Evolutionary conservation across 106 monocot genomes (phyloP).

Genomic region (Gastrodia elata): DNA sequence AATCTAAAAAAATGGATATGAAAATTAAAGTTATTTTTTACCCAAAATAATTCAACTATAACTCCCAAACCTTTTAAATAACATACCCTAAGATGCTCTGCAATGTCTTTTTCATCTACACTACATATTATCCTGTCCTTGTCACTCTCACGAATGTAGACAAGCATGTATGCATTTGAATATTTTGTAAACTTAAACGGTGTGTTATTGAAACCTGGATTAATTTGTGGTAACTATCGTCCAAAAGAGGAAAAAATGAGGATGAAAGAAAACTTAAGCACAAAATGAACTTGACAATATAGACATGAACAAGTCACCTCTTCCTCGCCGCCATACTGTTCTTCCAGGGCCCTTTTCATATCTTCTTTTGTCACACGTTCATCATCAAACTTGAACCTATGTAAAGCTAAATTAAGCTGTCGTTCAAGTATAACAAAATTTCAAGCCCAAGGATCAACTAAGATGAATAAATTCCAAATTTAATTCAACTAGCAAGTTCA

Average conservation of each 20-base stretch:
- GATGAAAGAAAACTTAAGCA: slow-evolving; percentile 5
- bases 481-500: too few relatives aligned
- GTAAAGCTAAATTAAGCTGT: too few relatives aligned
- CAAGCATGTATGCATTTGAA: slow-evolving; percentile 99
- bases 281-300: background rate
- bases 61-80: background rate
- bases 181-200: slow-evolving; percentile 98
- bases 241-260: slow-evolving; percentile 11
- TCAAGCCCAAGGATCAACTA: too few relatives aligned
- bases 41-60: background rate
- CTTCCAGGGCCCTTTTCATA: slow-evolving; percentile 81
- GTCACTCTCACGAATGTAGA: slow-evolving; percentile 96
- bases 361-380: slow-evolving; percentile 98
- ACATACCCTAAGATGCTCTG: slow-evolving; percentile 84
- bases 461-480: too few relatives aligned
- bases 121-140: slow-evolving; percentile 96
- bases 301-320: slow-evolving; percentile 43
- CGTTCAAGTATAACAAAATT: too few relatives aligned
- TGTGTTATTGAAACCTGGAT: slow-evolving; percentile 91
- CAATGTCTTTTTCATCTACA: slow-evolving; percentile 99
- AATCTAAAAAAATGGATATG: slow-evolving; percentile 36
- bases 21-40: background rate
- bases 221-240: slow-evolving; percentile 73
- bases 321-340: slow-evolving; percentile 98
- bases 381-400: slow-evolving; percentile 98